Conservation (phyloP, 805 yeast genomes). For the Cyberlindnera euphorbiae region DNA sequence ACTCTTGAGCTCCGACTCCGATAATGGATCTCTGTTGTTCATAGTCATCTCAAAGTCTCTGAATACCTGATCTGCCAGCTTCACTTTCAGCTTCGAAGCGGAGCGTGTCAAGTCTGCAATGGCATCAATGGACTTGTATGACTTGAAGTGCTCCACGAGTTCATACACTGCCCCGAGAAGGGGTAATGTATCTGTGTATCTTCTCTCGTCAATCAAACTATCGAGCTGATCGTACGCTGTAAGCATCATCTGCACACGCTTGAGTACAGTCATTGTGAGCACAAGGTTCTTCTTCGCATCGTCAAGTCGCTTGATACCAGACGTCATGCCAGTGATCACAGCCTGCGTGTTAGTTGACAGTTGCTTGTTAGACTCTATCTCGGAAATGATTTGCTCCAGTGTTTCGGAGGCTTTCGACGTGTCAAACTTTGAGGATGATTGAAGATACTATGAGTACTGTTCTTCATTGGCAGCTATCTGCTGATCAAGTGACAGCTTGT, state of each 20-base stretch:
- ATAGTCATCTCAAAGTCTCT: constrained; percentile 60
- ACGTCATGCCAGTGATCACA: constrained; percentile 65
- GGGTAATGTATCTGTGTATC: constrained; percentile 50
- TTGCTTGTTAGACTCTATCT: constrained; percentile 42
- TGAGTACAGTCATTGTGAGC: constrained; percentile 77
- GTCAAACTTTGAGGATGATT: constrained; percentile 12
- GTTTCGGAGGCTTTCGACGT: constrained; percentile 18
- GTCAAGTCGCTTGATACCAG: constrained; percentile 73
- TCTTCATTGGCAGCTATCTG: constrained; percentile 37
- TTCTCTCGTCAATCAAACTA: constrained; percentile 38
- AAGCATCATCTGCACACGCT: constrained; percentile 81
- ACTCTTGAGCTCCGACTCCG: constrained; percentile 36
- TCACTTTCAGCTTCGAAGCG: constrained; percentile 54
- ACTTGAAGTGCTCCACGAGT: constrained; percentile 65
- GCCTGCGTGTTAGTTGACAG: constrained; percentile 52
- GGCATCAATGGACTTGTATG: constrained; percentile 79
- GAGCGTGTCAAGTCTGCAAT: constrained; percentile 60
- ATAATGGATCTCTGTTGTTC: constrained; percentile 25
- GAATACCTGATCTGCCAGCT: constrained; percentile 64
- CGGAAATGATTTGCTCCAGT: constrained; percentile 35
- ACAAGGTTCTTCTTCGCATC: constrained; percentile 80
- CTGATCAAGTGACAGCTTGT: constrained; percentile 44
- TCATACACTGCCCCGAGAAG: constrained; percentile 69
- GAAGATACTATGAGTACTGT: constrained; percentile 3
- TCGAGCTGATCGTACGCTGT: constrained; percentile 65